Conservation (phyloP, 345 rosid species). For the Brassica carinata region DNA sequence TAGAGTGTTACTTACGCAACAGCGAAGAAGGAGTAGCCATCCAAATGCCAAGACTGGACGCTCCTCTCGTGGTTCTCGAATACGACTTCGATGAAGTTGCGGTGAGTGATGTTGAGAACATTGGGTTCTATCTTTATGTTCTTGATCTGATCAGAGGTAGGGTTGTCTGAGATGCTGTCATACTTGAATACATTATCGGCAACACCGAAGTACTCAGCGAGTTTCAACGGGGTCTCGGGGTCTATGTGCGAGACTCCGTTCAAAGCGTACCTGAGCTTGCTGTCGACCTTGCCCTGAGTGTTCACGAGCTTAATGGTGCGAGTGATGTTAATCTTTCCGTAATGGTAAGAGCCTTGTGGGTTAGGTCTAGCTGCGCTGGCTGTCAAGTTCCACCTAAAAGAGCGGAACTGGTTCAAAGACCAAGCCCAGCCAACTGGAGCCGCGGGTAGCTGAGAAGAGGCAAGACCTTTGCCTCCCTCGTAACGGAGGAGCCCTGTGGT, state of each 20-base stretch:
- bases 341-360: conserved; percentile 81
- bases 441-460: conserved; percentile 52
- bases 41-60: conserved; percentile 70
- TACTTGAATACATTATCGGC: conserved; percentile 61
- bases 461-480: conserved; percentile 43
- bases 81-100: conserved; percentile 66
- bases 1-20: conserved; percentile 60
- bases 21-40: conserved; percentile 78
- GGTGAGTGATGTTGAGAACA: conserved; percentile 64
- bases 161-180: conserved; percentile 45
- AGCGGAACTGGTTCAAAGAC: conserved; percentile 73
- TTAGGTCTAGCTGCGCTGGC: conserved; percentile 81
- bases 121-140: conserved; percentile 44
- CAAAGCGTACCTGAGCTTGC: conserved; percentile 60
- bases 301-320: conserved; percentile 63
- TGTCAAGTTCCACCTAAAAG: conserved; percentile 80
- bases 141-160: conserved; percentile 30
- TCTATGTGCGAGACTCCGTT: conserved; percentile 60
- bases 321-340: conserved; percentile 63
- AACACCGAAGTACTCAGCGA: conserved; percentile 58
- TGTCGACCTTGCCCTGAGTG: conserved; percentile 43
- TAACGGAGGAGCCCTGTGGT: conserved; percentile 53
- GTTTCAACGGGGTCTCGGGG: conserved; percentile 60
- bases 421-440: conserved; percentile 70
- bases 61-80: conserved; percentile 72